These are phyloP conservation scores for Colletotrichum sp. DNA, from an alignment of 2,329 filamentous ascomycete species.

Conservation along the genomic window DNA sequence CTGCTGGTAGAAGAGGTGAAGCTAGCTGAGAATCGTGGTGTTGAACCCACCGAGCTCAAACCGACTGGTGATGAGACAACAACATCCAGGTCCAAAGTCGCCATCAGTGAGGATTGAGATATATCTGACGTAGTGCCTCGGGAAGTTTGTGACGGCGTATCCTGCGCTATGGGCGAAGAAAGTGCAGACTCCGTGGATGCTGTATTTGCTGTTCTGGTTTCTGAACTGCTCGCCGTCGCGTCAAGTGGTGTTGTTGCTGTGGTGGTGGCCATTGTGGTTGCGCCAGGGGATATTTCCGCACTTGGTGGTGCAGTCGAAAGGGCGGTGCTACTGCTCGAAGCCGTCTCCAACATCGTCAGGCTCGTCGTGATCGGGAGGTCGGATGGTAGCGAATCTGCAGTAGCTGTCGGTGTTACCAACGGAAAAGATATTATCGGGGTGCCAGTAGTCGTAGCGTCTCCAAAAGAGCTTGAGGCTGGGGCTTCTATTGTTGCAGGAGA, in stretches of 20 bases:
- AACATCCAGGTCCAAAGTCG: neutral
- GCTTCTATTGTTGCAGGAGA: no score
- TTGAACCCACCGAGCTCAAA: neutral
- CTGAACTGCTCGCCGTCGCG: neutral
- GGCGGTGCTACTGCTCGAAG: accelerated
- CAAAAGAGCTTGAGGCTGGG: no score
- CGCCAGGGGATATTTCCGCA: no score
- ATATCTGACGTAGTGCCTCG: neutral
- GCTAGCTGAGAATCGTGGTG: neutral
- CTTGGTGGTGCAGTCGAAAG: neutral
- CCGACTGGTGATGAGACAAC: neutral
- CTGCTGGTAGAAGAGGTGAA: neutral
- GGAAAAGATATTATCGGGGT: neutral
- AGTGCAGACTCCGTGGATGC: neutral
- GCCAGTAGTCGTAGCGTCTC: neutral
- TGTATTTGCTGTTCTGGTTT: neutral
- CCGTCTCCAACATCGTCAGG: neutral
- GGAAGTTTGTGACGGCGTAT: neutral
- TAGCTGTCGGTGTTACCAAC: neutral
- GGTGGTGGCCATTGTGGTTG: accelerated
- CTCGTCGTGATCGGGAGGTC: accelerated
- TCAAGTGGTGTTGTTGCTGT: neutral
- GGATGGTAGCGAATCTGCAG: neutral
- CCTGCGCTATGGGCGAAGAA: neutral
- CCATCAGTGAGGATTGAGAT: neutral